phyloP scores from a whole-genome alignment of 2,329 filamentous ascomycete genomes.

The Microcera coccophila region DNA sequence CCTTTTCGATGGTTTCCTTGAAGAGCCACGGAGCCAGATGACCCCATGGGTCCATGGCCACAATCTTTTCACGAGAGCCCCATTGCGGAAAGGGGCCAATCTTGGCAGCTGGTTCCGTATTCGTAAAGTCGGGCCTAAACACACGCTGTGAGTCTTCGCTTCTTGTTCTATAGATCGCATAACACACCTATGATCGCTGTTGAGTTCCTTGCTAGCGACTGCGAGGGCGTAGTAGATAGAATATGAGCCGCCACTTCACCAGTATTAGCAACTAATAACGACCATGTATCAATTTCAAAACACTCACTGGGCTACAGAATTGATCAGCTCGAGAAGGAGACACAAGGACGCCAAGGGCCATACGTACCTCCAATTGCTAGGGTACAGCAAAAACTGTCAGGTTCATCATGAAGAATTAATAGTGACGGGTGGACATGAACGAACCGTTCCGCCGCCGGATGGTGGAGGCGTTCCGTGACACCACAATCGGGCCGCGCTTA shows the following conservation, averaged over 20 bases:
- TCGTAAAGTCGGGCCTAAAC: constrained; percentile 54
- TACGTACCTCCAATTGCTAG: constrained; percentile 56
- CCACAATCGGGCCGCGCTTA: constrained; percentile 80
- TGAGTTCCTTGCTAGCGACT: constrained; percentile 84
- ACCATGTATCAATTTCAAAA: background rate
- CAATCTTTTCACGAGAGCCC: constrained; percentile 88
- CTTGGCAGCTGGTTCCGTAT: constrained; percentile 86
- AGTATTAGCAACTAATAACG: constrained; percentile 7
- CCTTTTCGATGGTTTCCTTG: constrained; percentile 70
- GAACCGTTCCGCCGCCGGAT: constrained; percentile 77
- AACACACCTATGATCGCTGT: constrained; percentile 66
- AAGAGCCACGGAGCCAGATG: constrained; percentile 83
- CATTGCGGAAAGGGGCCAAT: constrained; percentile 89
- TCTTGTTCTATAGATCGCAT: background rate
- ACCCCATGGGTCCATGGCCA: constrained; percentile 93
- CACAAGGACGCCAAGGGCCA: constrained; percentile 14
- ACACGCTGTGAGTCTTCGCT: constrained; percentile 4
- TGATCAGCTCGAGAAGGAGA: constrained; percentile 12
- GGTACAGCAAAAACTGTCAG: constrained; percentile 12
- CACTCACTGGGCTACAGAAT: constrained; percentile 33
- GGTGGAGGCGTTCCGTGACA: constrained; percentile 70
- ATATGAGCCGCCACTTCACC: constrained; percentile 74
- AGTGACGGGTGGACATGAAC: constrained; percentile 25
- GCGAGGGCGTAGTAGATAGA: constrained; percentile 93
- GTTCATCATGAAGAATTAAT: constrained; percentile 3